Conservation (phyloP, 2,329 filamentous ascomycete species). For the Penicillium sp. region DNA sequence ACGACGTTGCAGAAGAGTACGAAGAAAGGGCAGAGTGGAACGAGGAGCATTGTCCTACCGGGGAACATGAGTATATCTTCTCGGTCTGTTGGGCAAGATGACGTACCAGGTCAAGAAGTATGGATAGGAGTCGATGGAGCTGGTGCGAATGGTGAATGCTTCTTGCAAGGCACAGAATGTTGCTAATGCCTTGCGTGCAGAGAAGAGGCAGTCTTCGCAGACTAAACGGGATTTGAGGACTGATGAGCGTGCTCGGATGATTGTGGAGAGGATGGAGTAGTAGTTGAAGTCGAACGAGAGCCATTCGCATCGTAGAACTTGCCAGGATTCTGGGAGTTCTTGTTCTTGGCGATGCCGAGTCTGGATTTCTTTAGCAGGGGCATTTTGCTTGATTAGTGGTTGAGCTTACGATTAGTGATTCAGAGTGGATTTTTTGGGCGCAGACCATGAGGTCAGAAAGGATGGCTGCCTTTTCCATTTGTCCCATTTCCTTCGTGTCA, state of each 20-base stretch:
- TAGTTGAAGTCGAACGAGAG: slow-evolving; percentile 23
- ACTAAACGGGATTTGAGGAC: slow-evolving; percentile 22
- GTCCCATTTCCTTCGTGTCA: slow-evolving; percentile 13
- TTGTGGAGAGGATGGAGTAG: slow-evolving; percentile 20
- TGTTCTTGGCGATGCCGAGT: slow-evolving; percentile 13
- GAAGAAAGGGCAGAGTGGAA: slow-evolving; percentile 19
- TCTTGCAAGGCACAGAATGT: slow-evolving; percentile 18
- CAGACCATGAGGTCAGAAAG: slow-evolving; percentile 17
- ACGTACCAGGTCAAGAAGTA: slow-evolving; percentile 21
- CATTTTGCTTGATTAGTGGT: neutral
- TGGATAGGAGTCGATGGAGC: slow-evolving; percentile 17
- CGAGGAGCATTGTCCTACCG: slow-evolving; percentile 20
- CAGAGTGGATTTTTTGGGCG: slow-evolving; percentile 16
- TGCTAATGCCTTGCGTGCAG: slow-evolving; percentile 17
- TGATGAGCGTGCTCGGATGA: slow-evolving; percentile 20
- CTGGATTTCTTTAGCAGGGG: slow-evolving; percentile 1
- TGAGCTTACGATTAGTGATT: slow-evolving; percentile 14
- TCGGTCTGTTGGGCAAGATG: neutral
- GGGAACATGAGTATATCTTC: neutral
- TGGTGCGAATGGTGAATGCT: slow-evolving; percentile 11
- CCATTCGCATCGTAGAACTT: slow-evolving; percentile 14
- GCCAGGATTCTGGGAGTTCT: slow-evolving; percentile 12
- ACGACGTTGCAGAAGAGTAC: slow-evolving; percentile 23
- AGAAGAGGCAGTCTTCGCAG: slow-evolving; percentile 21
- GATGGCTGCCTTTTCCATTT: slow-evolving; percentile 16